Percentiles rank a stretch among this genome's conserved stretches.
phyloP scores from a whole-genome alignment of 2,329 filamentous ascomycete species.

The Botrytis fabae region DNA sequence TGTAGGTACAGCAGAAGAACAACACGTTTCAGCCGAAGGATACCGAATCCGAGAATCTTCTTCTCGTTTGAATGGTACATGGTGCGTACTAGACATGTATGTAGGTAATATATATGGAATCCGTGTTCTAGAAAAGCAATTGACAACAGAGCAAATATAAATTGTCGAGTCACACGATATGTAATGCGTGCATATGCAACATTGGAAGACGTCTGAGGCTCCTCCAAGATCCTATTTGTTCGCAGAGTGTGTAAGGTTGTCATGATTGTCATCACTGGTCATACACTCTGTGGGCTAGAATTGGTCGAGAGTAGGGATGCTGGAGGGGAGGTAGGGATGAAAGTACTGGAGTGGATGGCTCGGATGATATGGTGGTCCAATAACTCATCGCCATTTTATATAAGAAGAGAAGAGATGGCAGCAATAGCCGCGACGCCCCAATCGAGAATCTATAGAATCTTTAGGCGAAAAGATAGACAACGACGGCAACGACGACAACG shows the following conservation, averaged over 20 bases:
- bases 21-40: background rate
- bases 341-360: background rate
- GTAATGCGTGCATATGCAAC: conserved; percentile 4
- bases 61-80: background rate
- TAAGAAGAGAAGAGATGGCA: background rate
- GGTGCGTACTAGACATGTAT: background rate
- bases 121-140: background rate
- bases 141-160: conserved; percentile 14
- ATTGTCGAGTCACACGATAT: conserved; percentile 8
- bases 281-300: background rate
- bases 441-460: background rate
- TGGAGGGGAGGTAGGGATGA: background rate
- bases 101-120: background rate
- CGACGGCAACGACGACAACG: background rate
- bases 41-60: background rate
- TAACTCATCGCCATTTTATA: background rate
- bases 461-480: background rate
- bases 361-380: background rate
- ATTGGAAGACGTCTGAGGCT: background rate
- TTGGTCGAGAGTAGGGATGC: background rate
- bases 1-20: background rate
- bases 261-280: background rate
- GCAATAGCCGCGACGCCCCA: background rate
- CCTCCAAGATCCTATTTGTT: background rate
- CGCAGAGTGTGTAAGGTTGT: background rate